Evolutionary conservation across 2,329 filamentous ascomycete species (phyloP).

Genomic region (Colletotrichum sp.): DNA sequence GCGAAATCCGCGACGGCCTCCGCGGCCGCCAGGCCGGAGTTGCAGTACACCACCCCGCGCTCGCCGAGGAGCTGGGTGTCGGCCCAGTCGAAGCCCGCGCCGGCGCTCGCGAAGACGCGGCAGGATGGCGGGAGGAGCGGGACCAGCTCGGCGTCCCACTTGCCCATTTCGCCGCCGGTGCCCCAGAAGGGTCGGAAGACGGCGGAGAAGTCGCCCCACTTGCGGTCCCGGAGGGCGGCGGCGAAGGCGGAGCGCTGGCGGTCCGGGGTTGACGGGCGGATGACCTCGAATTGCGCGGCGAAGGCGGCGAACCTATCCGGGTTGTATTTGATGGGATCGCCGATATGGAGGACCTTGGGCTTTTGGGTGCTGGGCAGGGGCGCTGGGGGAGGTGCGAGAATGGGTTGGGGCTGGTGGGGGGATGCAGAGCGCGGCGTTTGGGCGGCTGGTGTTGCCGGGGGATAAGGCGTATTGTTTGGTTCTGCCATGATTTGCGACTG

Average conservation of each 20-base stretch:
- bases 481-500: conserved; percentile 43
- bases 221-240: conserved; percentile 51
- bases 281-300: conserved; percentile 48
- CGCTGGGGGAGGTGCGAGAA: conserved; percentile 26
- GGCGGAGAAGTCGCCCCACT: conserved; percentile 62
- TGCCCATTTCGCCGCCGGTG: conserved; percentile 70
- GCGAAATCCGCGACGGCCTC: conserved; percentile 78
- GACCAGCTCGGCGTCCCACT: conserved; percentile 67
- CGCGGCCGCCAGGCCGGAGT: conserved; percentile 71
- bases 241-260: conserved; percentile 55
- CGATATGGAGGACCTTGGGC: conserved; percentile 74
- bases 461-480: conserved; percentile 52
- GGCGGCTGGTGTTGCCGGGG: conserved; percentile 30
- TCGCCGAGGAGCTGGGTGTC: conserved; percentile 66
- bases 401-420: conserved; percentile 32
- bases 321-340: conserved; percentile 64
- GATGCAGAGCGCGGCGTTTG: conserved; percentile 49
- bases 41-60: conserved; percentile 74
- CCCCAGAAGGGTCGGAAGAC: conserved; percentile 67
- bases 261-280: conserved; percentile 56
- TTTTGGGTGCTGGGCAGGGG: conserved; percentile 32
- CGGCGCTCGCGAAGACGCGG: conserved; percentile 68
- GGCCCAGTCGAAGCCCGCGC: conserved; percentile 71
- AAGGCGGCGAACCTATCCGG: conserved; percentile 50
- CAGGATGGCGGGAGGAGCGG: conserved; percentile 58